Evolutionary conservation across 1,284 basidiomycete genomes (phyloP).

Genomic region (Tylopilus sp.): DNA sequence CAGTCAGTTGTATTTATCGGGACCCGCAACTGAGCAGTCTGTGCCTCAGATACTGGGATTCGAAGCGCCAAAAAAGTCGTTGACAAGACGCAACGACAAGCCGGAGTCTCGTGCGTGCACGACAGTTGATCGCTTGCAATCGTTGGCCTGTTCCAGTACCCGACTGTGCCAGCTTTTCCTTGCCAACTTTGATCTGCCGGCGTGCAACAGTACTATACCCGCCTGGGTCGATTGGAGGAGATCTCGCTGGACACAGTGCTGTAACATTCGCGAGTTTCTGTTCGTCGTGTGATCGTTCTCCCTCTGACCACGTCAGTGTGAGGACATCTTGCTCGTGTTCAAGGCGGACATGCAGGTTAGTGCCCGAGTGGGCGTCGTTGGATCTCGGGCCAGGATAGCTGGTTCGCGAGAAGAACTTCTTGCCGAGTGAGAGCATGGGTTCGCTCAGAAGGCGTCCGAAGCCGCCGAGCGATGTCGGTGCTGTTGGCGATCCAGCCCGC

Average conservation of each 20-base stretch:
- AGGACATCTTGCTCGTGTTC: conserved; percentile 33
- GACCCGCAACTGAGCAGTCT: no score
- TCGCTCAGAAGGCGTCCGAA: no score
- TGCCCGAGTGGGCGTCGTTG: conserved; percentile 73
- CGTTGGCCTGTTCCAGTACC: conserved; percentile 66
- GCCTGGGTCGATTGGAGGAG: no score
- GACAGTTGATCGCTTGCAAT: neutral
- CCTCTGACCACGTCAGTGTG: neutral
- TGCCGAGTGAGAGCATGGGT: conserved; percentile 52
- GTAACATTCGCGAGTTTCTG: no score
- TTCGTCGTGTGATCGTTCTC: no score
- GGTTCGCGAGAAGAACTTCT: conserved; percentile 51
- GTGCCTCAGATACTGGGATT: conserved; percentile 38
- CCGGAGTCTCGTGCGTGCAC: conserved; percentile 30
- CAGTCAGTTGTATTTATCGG: no score
- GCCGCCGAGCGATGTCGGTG: no score
- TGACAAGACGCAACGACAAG: no score
- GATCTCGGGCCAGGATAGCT: conserved; percentile 52
- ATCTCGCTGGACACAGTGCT: no score
- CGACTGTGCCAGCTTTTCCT: conserved; percentile 71
- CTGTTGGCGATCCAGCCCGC: no score
- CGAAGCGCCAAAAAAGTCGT: no score
- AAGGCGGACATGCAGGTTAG: conserved; percentile 34
- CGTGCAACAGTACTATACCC: no score
- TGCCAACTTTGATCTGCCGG: conserved; percentile 58